These are phyloP conservation scores for Corrigiola litoralis DNA, from an alignment of 179 eudicot species.

Conservation along the genomic window DNA sequence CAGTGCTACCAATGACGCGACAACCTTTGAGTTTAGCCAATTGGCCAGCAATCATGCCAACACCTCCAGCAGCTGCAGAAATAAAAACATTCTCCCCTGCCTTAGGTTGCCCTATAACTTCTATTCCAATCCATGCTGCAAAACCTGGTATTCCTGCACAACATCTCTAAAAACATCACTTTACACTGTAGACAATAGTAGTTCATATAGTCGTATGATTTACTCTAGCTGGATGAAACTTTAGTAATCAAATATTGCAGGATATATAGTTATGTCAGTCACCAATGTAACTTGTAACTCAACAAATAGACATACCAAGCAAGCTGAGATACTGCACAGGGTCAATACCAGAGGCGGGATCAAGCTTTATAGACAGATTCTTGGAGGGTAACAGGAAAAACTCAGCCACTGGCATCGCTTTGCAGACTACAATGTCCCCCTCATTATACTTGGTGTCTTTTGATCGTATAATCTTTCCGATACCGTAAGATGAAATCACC, in stretches of 20 bases:
- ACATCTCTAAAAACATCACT: neutral
- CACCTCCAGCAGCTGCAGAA: conserved; percentile 49
- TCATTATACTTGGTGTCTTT: conserved; percentile 20
- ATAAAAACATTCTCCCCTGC: conserved; percentile 38
- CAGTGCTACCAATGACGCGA: conserved; percentile 39
- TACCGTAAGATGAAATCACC: conserved; percentile 26
- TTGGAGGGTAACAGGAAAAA: conserved; percentile 21
- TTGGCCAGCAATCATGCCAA: conserved; percentile 42
- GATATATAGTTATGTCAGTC: too few species aligned
- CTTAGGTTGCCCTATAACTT: conserved; percentile 30
- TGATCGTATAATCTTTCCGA: conserved; percentile 29
- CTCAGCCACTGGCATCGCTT: conserved; percentile 30
- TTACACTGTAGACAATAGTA: too few species aligned
- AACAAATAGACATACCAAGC: conserved; percentile 13
- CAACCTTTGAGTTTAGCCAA: conserved; percentile 43
- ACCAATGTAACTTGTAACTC: too few species aligned
- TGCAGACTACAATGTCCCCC: conserved; percentile 29
- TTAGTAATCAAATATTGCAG: too few species aligned
- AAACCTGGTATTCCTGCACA: conserved; percentile 36
- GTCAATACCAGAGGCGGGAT: conserved; percentile 25
- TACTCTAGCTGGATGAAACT: too few species aligned
- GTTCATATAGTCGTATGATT: too few species aligned
- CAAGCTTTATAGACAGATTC: conserved; percentile 15
- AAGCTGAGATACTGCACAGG: conserved; percentile 27
- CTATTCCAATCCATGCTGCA: conserved; percentile 44